These are phyloP conservation scores for Rosa lucieae DNA, from an alignment of 306 rosid species.

Conservation along the genomic window DNA sequence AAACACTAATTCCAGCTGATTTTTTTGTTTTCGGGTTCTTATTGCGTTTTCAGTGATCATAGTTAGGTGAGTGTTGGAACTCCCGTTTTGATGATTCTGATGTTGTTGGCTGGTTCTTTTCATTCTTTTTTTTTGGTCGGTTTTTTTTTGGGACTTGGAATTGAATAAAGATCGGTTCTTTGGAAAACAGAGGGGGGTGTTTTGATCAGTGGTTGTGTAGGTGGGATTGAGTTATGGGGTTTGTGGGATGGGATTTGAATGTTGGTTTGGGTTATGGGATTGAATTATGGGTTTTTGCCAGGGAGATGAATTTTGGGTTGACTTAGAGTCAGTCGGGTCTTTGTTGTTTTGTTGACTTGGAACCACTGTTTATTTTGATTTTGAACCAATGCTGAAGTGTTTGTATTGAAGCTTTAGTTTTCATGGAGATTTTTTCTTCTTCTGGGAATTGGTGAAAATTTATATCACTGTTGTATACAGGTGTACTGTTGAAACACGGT, in stretches of 20 bases:
- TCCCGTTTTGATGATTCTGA: background rate
- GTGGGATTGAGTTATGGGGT: background rate
- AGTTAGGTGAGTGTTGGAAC: background rate
- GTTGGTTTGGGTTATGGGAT: background rate
- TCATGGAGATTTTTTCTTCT: background rate
- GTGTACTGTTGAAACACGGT: background rate
- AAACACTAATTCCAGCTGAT: background rate
- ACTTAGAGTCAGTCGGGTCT: constrained; percentile 18
- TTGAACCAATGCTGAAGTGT: background rate
- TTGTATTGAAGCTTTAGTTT: background rate
- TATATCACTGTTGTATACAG: background rate
- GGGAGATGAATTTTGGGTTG: constrained; percentile 22
- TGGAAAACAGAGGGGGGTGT: background rate
- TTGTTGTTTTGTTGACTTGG: constrained; percentile 9
- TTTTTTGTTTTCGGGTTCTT: background rate
- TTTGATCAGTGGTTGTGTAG: background rate
- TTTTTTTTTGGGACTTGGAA: background rate
- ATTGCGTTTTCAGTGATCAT: background rate
- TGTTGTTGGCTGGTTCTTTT: background rate
- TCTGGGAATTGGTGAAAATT: background rate
- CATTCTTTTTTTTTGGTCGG: background rate
- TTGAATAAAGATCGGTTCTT: background rate
- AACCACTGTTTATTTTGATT: background rate
- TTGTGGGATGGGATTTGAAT: background rate
- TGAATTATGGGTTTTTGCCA: background rate